phyloP scores from a whole-genome alignment of 441 rosid species.

The Isatis lusitanica region DNA sequence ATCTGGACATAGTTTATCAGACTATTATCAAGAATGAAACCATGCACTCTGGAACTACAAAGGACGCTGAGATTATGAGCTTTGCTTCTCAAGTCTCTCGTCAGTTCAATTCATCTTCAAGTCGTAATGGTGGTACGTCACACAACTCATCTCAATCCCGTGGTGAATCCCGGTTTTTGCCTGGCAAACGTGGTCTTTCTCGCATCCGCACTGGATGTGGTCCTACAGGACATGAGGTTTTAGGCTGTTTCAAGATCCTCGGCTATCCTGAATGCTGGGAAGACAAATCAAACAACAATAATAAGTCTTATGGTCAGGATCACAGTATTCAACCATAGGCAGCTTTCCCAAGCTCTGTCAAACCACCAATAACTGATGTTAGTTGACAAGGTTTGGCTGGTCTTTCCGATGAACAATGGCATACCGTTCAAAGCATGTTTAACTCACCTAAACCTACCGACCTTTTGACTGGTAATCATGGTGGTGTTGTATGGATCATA shows the following conservation, averaged over 20 bases:
- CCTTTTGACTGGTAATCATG: neutral
- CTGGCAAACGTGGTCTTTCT: neutral
- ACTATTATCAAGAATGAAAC: neutral
- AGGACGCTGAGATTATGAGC: neutral
- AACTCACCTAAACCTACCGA: neutral
- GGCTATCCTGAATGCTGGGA: neutral
- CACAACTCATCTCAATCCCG: too few species aligned
- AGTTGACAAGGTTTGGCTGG: neutral
- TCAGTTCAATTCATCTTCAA: neutral
- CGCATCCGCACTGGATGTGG: neutral
- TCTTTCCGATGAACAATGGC: neutral
- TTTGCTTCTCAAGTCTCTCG: neutral
- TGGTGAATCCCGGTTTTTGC: too few species aligned
- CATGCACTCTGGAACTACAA: neutral
- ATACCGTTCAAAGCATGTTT: neutral
- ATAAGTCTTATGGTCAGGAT: neutral
- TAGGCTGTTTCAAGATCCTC: neutral
- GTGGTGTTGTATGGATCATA: neutral
- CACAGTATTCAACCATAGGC: neutral
- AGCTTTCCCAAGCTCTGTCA: neutral
- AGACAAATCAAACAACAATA: neutral
- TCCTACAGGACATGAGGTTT: neutral
- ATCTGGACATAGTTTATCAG: neutral
- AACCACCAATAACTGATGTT: neutral
- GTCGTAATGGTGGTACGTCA: neutral